Evolutionary conservation across 2,329 filamentous ascomycete genomes (phyloP), one percentile per base, ranked within the genome.

Genomic region (Proliferodiscus dingleyae): DNA sequence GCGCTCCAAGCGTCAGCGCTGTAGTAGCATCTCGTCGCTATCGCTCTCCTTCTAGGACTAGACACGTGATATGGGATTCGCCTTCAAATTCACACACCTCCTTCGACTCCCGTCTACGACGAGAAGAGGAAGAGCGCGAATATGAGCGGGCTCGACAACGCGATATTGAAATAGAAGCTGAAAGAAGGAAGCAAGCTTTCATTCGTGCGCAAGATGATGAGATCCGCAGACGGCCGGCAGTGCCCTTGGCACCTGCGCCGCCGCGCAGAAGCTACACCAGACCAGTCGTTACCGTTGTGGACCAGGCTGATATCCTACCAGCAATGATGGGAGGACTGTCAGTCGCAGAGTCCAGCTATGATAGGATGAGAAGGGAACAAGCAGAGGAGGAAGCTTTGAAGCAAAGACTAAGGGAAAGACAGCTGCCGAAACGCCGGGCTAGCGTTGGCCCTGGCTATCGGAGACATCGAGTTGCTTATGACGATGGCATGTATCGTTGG

Each of bases 401-500:
- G 26, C 37, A 49, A 16, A 41, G 59, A 30, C 40, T 59, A 19
- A 52, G 46, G 26, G 56, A 60, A 45, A 46, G 56, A 32, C 56
- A 57, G 44, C 39, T 56, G 39, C 56, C 56, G 6, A 49, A 47
- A 28, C 33, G 46, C 32, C 36, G 55, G n/a, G 54, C 47, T 18
- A 55, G 47, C 19, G 57, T 57, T 19, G 58, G 59, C 2, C 53
- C 53, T 16, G 58, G 53, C 15, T 41, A 46, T 16, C 36, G 58
- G 30, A 46, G 58, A 41, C 51, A 54, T 33, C 37, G 58, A 32
- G 55, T 61, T 33, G 36, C 59, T n/a, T 62, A 61, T 43, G 57
- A 58, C 34, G 53, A 61, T 51, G 58, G 58, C 10, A 49, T 58
- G 30, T 62, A 61, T 51, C 40, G 59, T 21, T 62, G 52, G 50